Evolutionary conservation across 306 rosid genomes (phyloP).

Genomic region (Acmispon strigosus): DNA sequence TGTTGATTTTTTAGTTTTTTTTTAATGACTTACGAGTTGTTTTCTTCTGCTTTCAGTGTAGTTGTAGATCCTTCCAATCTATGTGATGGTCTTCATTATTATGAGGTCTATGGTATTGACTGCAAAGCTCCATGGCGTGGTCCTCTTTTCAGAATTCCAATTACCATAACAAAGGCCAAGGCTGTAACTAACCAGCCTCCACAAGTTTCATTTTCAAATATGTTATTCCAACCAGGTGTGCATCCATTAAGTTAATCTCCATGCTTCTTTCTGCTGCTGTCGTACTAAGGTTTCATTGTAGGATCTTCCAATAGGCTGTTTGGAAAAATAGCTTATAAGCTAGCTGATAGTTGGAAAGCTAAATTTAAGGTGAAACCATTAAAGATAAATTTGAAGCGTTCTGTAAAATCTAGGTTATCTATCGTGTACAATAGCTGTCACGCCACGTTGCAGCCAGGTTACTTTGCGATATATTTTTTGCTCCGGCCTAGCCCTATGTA

Average conservation of each 20-base stretch:
- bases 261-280: slow-evolving; percentile 17
- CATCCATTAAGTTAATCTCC: slow-evolving; percentile 1
- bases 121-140: slow-evolving; percentile 98
- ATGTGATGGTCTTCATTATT: slow-evolving; percentile 80
- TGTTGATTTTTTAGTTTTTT: slow-evolving; percentile 8
- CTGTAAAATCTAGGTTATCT: too few species aligned
- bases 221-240: slow-evolving; percentile 85
- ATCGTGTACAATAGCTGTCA: too few species aligned
- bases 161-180: slow-evolving; percentile 79
- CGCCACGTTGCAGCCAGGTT: too few species aligned
- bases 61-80: slow-evolving; percentile 83
- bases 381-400: too few species aligned
- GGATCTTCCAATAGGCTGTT: background rate
- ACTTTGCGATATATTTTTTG: too few species aligned
- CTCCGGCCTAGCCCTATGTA: too few species aligned
- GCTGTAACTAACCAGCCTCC: slow-evolving; percentile 55
- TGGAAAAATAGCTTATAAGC: too few species aligned
- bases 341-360: too few species aligned
- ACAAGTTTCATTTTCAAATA: slow-evolving; percentile 52
- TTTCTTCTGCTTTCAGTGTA: slow-evolving; percentile 47
- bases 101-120: slow-evolving; percentile 79
- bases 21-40: slow-evolving; percentile 6
- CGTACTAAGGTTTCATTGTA: background rate
- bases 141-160: slow-evolving; percentile 90
- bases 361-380: too few species aligned